These are phyloP conservation scores for Fusarium neocosmosporiellum DNA, from an alignment of 2,329 filamentous ascomycete genomes.

Conservation along the genomic window DNA sequence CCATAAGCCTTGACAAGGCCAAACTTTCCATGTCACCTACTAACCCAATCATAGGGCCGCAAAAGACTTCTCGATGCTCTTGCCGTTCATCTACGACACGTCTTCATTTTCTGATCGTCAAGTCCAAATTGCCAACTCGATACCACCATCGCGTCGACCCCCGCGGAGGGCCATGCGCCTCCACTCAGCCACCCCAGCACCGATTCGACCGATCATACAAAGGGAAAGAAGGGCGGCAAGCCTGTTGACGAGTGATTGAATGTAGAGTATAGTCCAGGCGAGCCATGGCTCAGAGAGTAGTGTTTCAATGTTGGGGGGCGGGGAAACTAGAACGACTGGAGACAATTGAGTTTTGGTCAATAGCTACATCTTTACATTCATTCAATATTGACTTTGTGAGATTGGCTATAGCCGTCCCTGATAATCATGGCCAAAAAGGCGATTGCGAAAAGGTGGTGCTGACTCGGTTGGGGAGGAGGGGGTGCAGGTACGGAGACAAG, in stretches of 20 bases:
- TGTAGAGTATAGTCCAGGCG: accelerated
- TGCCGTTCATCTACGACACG: background rate
- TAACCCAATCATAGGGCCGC: background rate
- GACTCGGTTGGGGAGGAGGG: background rate
- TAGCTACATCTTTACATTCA: background rate
- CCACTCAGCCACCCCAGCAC: background rate
- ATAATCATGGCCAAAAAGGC: background rate
- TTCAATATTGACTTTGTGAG: background rate
- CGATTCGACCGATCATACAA: background rate
- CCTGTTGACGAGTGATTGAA: background rate
- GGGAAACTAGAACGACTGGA: background rate
- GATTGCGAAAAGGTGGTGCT: background rate
- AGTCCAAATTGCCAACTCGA: background rate
- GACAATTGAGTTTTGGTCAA: background rate
- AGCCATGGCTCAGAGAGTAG: background rate
- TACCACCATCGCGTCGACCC: background rate
- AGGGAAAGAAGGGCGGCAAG: background rate
- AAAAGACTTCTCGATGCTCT: background rate
- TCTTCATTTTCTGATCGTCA: background rate
- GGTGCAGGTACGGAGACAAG: background rate
- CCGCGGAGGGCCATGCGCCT: background rate
- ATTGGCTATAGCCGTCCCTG: accelerated
- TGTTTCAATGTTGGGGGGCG: background rate
- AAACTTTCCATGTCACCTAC: background rate
- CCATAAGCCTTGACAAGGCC: background rate